Percentiles rank a stretch among this genome's conserved stretches.
Evolutionary conservation across 345 rosid species (phyloP).

Genomic region (Cardamine occulta): DNA sequence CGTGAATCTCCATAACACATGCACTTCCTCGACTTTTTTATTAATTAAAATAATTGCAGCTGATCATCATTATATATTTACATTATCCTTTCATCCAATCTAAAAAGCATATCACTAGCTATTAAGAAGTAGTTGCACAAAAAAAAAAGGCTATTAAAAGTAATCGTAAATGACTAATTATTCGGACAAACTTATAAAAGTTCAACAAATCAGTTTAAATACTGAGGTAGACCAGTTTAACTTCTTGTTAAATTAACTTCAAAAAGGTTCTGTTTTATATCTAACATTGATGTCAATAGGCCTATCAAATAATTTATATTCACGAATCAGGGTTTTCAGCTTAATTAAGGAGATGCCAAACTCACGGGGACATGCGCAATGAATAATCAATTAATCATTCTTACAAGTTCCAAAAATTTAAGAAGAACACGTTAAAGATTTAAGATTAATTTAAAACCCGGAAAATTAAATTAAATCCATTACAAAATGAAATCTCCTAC

Average conservation of each 20-base stretch:
- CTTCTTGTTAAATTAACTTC: background rate
- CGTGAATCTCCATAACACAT: conserved; percentile 34
- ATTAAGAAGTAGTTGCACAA: too few relatives aligned
- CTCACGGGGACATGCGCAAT: background rate
- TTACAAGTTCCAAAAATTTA: background rate
- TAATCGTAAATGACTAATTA: too few relatives aligned
- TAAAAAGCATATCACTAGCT: background rate
- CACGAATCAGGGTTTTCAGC: background rate
- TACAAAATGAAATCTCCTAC: conserved; percentile 35
- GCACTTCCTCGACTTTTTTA: conserved; percentile 23
- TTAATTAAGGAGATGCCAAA: background rate
- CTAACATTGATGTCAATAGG: background rate
- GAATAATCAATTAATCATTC: background rate
- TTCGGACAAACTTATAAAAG: too few relatives aligned
- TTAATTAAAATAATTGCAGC: background rate
- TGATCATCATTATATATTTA: background rate
- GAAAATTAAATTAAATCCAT: too few relatives aligned
- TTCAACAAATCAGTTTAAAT: too few relatives aligned
- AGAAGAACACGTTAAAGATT: background rate
- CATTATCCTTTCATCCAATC: conserved; percentile 1
- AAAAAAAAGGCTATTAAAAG: too few relatives aligned
- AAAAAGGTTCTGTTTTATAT: background rate
- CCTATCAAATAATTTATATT: background rate
- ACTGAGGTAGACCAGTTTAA: background rate
- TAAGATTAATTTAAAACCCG: background rate